Base-by-base conservation (phyloP, 495 filamentous ascomycete species). In the Penicillium psychrofluorescens region DNA sequence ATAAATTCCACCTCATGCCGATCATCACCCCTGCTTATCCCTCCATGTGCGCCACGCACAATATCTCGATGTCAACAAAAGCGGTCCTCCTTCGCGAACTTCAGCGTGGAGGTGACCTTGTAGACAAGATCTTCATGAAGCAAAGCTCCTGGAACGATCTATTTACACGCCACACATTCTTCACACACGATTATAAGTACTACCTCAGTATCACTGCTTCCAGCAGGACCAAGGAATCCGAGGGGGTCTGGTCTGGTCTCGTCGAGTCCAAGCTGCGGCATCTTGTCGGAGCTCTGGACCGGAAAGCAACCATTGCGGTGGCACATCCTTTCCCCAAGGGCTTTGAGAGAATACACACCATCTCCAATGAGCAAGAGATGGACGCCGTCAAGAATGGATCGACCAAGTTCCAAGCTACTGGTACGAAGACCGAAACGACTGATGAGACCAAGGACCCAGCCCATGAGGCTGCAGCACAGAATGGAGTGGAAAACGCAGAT, bases 1-100 rank as follows among this genome's bases (percentile, higher is more conserved):
- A 97, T 58, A 74, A 78, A 32, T 83, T 76, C 48, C 91, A 96
- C 62, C 64, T 92, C 11, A 98, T 98, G 92, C 92, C 92, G 38
- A 87, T 98, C 54, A 95, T 98, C 56, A 98, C 87, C 6, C 92
- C 92, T 2, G 88, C 94, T 2, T 96, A 95, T 64, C 92, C 90
- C 11, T 90, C 86, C 36, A 95, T 95, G 88, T 96, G 91, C 56
- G 83, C 94, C 3, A 95, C 91, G 0, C 90, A 95, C 69, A 97
- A 95, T 56, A 79, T 98, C 40, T 86, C 85, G 5, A 68, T 76
- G 53, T 95, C 90, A 1, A 94, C 91, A 1, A 90, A 88, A 70
- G 70, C 70, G 30, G 79, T 95, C 38, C 86, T 98, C 51, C 74
- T 87, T 42, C 76, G 81, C 9, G 92, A 98, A 53, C 72, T 97